Evolutionary conservation across 768 basidiomycete species (phyloP).

Genomic region (Suillus placidus): DNA sequence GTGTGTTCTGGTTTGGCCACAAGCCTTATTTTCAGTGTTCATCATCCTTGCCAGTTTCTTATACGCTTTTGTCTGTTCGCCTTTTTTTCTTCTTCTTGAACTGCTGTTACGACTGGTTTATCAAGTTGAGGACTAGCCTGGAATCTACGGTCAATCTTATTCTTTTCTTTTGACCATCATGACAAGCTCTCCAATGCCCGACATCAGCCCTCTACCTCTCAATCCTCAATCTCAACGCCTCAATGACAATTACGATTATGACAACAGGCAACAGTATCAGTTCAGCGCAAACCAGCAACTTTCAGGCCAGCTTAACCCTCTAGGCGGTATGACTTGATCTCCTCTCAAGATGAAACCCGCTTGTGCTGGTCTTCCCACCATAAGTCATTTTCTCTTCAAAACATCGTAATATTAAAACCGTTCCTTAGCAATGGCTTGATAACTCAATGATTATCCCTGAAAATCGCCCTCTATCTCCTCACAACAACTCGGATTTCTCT

Average conservation of each 20-base stretch:
- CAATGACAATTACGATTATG: conserved; percentile 86
- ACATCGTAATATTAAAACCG: conserved; percentile 20
- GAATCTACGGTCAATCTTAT: conserved; percentile 16
- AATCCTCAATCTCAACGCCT: conserved; percentile 71
- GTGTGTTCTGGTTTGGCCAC: conserved; percentile 27
- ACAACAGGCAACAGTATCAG: conserved; percentile 68
- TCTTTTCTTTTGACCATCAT: conserved; percentile 47
- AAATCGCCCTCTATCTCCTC: conserved; percentile 79
- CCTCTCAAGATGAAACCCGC: conserved; percentile 74
- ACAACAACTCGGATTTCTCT: conserved; percentile 88
- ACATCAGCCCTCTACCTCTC: conserved; percentile 78
- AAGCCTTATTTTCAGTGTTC: conserved; percentile 19
- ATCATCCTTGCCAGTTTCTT: conserved; percentile 20
- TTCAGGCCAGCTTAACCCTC: conserved; percentile 47
- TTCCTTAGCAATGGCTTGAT: conserved; percentile 84
- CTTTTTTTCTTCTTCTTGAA: conserved; percentile 33
- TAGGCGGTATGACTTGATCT: conserved; percentile 59
- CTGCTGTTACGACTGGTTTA: conserved; percentile 37
- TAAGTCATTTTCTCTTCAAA: conserved; percentile 43
- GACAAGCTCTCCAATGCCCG: conserved; percentile 77
- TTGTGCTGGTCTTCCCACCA: conserved; percentile 74
- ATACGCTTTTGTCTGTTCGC: conserved; percentile 30
- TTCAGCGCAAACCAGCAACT: conserved; percentile 66
- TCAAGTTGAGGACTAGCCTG: conserved; percentile 15
- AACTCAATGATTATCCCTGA: conserved; percentile 54